A percentile compares a stretch with the other conserved stretches of the same genome.
Conservation (phyloP, 2,329 filamentous ascomycete genomes). For the Aureobasidium sp. region DNA sequence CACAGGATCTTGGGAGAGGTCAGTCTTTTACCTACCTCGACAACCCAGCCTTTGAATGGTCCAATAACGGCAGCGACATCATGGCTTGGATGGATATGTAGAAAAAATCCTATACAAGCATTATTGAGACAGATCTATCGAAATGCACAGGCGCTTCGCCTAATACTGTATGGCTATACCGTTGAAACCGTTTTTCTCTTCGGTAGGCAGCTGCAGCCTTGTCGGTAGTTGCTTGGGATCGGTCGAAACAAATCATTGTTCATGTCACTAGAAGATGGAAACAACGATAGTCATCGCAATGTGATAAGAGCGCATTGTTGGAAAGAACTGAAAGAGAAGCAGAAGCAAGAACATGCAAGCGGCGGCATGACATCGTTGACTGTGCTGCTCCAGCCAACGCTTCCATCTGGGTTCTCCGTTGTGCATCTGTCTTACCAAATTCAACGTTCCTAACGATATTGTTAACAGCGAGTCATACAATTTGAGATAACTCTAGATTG, state of each 20-base stretch:
- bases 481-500: background rate
- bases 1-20: background rate
- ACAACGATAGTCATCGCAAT: background rate
- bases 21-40: background rate
- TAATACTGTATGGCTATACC: background rate
- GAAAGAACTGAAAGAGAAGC: background rate
- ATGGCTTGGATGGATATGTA: background rate
- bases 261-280: too few species aligned
- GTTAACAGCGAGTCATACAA: background rate
- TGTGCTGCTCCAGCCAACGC: background rate
- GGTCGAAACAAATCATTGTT: background rate
- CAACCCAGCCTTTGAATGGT: background rate
- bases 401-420: background rate
- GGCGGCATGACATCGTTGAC: background rate
- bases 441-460: background rate
- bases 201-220: background rate
- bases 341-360: background rate
- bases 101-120: background rate
- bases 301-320: background rate
- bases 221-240: background rate
- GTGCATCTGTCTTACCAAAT: background rate
- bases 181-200: background rate
- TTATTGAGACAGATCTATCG: constrained; percentile 1
- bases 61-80: background rate
- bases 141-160: constrained; percentile 1